Evolutionary conservation across 2,329 filamentous ascomycete species (phyloP).

Genomic region (Ceratocystis smalleyi): DNA sequence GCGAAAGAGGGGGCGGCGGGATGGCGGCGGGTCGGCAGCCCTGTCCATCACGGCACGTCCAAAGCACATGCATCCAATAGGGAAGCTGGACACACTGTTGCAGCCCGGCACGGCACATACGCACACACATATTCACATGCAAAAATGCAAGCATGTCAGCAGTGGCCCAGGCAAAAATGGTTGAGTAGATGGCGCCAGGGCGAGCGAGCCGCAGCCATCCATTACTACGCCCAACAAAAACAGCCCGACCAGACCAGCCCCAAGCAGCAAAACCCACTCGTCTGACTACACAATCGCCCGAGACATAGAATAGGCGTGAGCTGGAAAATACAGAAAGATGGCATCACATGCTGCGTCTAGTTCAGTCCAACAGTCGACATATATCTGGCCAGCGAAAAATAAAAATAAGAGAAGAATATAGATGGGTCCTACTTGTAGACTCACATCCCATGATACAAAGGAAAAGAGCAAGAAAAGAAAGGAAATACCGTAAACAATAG

Average conservation of each 20-base stretch:
- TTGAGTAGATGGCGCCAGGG: neutral
- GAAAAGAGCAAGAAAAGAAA: slow-evolving; percentile 3
- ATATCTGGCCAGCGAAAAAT: neutral
- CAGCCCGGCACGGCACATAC: no score
- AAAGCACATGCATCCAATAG: neutral
- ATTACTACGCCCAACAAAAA: neutral
- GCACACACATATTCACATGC: slow-evolving; percentile 9
- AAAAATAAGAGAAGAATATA: neutral
- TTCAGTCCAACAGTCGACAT: neutral
- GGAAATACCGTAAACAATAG: neutral
- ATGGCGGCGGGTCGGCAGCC: no score
- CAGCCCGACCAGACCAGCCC: neutral
- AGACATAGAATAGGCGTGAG: neutral
- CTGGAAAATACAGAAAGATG: neutral
- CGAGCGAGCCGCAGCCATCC: neutral
- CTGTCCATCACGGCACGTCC: neutral
- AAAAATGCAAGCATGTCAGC: neutral
- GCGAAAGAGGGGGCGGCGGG: neutral
- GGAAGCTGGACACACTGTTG: no score
- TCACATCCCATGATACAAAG: neutral
- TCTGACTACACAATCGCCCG: neutral
- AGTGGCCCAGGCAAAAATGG: neutral
- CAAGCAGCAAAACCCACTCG: neutral
- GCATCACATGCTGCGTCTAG: no score
- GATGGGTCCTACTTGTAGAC: neutral